Evolutionary conservation across 768 basidiomycete genomes (phyloP), one percentile per base, ranked within the genome.

Genomic region (Tulasnella sp.): DNA sequence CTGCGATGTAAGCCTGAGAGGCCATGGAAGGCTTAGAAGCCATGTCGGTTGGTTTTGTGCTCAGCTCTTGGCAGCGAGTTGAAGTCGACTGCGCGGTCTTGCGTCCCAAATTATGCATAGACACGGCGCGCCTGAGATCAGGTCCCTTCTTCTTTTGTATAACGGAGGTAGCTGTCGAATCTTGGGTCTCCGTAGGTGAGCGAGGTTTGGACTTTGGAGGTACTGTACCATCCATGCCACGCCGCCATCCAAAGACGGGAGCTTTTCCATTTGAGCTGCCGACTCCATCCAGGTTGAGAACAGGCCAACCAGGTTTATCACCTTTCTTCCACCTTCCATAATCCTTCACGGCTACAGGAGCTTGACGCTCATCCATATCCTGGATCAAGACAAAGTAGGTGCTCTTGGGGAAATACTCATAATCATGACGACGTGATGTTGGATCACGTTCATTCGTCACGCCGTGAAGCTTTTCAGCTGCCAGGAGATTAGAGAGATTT

Each of bases 381-480:
- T 98, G 92, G n/a, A 96, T 76, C 37, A 98, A 73, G 39, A 96
- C 73, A 62, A 89, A 96, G 61, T 75, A 80, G 45, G 74, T 77
- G 35, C 72, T 72, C 35, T 78, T 76, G 15, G 75, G 66, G 65
- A 98, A 98, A 64, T 98, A 99, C 51, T 74, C 77, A 61, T 78
- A 88, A 64, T 92, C 90, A 56, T 83, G 81, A 44, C 91, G 78
- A 56, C 77, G 86, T 56, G 91, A 85, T 16, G 76, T 80, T 1
- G 88, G 82, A 66, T 99, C 95, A 40, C 93, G 85, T 68, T 99
- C 95, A 15, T 78, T 81, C 1, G 79, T 83, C 3, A 72, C 72
- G 40, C 95, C 95, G 56, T 88, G 78, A 35, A 86, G 65, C 55
- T 79, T 80, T 63, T 98, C 95, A 16, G 83, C 81, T 58, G 87